Base-by-base conservation (phyloP, 805 yeast genomes). In the Candida chauliodis region DNA sequence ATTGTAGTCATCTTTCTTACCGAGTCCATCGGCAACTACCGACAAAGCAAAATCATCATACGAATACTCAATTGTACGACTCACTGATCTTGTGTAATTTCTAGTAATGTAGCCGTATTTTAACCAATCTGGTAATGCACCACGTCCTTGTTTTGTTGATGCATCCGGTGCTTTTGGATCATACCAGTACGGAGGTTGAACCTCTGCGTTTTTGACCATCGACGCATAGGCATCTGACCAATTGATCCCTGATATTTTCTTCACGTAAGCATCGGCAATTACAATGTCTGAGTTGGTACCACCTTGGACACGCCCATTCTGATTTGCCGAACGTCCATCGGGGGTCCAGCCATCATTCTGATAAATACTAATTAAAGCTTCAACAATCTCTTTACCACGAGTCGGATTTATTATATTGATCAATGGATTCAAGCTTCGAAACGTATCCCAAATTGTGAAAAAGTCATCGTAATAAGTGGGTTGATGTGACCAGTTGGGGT, bases 361-460 rank as follows among this genome's bases (percentile, higher is more conserved):
- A 44, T 56, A 59, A 19, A 52, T 58, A 11, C 58, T 55, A 21
- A 55, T 50, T 20, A 63, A 47, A 2, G 56, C 37, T 27, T 61
- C 45, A 3, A 60, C 42, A 42, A 63, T 46, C 18, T 59, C 67
- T 8, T 55, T 41, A 16, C 54, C 55, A 21, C 55, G 43, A 6
- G 39, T 37, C n/a, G 59, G 58, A 34, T 51, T 48, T 15, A 61
- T 37, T n/a, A 59, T 51, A 34, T 58, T 52, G 33, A 55, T 42
- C 15, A 59, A 42, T 34, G 71, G 63, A 43, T 61, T 52, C 26
- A 61, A 44, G 21, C 58, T 48, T 40, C 73, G 30, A 56, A 66
- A 58, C 14, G 66, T 51, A 49, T 68, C 62, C 71, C 69, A 55
- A 33, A 65, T 49, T 37, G 72, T 52, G 43, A 56, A 53, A 62